phyloP scores from a whole-genome alignment of 73 alveolate genomes.

The Blepharisma japonicum region DNA sequence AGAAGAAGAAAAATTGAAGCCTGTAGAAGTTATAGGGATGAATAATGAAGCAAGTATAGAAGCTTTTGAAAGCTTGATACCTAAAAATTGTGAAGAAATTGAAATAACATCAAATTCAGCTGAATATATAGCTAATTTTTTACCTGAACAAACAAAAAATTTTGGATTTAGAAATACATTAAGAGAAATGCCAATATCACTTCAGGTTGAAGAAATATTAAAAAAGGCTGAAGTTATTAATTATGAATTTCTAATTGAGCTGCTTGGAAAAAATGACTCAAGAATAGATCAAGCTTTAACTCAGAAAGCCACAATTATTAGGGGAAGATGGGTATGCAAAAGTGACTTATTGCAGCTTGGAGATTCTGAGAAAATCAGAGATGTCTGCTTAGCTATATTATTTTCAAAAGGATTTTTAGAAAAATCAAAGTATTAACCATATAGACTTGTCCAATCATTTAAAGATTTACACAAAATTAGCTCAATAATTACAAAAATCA shows the following conservation, averaged over 20 bases:
- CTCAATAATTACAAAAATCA: not conserved
- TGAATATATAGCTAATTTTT: not conserved
- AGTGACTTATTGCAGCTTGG: not conserved
- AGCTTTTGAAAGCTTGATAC: not conserved
- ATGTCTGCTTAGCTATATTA: not conserved
- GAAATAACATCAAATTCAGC: not conserved
- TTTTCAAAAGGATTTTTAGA: not conserved
- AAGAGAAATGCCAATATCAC: not conserved
- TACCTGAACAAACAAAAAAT: not conserved
- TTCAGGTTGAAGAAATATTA: constrained; percentile 14
- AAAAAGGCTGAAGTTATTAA: not conserved
- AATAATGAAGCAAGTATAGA: not conserved
- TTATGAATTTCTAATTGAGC: not conserved
- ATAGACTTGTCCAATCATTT: not conserved
- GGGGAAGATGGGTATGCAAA: not conserved
- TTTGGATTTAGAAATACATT: not conserved
- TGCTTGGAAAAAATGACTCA: not conserved
- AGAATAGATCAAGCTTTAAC: not conserved
- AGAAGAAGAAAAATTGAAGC: not conserved
- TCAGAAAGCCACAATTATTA: constrained; percentile 3
- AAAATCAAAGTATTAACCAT: not conserved
- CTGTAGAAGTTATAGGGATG: not conserved
- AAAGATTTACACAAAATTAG: not conserved
- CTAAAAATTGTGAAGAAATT: not conserved
- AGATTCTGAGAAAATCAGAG: not conserved